Base-by-base conservation (phyloP, 2,329 filamentous ascomycete genomes). In the Epichloe scottii region DNA sequence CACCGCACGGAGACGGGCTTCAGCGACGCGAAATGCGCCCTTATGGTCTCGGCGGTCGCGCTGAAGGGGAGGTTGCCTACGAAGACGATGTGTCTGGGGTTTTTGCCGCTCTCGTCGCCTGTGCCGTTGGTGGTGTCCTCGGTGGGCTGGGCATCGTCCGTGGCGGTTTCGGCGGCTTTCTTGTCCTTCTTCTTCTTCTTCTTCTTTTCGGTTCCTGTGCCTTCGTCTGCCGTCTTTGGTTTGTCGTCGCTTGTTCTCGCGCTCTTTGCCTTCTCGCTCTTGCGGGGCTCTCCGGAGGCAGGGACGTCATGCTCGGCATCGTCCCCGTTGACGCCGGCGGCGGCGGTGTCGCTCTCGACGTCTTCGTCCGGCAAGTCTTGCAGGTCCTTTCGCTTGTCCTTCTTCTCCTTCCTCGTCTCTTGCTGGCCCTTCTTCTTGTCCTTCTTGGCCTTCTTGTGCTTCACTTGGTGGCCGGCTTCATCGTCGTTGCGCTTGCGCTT, bases 11-110 rank as follows among this genome's bases (percentile, higher is more conserved):
- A 63, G 15, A 63, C 51, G 23, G 67, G 67, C 19, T 59, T 57
- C 56, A 95, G 79, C 55, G 85, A 81, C 41, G 81, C 76, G 66
- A 96, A 96, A 72, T 96, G 90, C 52, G 78, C 73, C 52, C 71
- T 70, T 55, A 97, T 78, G 41, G 81, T 75, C 47, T 78, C 78
- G 48, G 77, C 75, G 4, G 85, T 95, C 40, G 89, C 87, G 54
- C 77, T 82, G 77, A 81, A 96, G 47, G 91, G 91, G 5, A 97
- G 84, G 71, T 96, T 96, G 65, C 91, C 88, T 19, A 61, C 57
- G 35, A 63, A 64, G 58, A 62, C 59, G 53, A 67, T 69, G 60
- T 60, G 57, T 37, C 62, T 63, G 50, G 62, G 60, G 45, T 54
- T 52, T 46, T 65, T 61, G 44, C 55, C 34, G 34, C 51, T 56